Evolutionary conservation across 176 grass and related monocot genomes (phyloP), one percentile per base, ranked within the genome.

Genomic region (Aechmea fasciata): DNA sequence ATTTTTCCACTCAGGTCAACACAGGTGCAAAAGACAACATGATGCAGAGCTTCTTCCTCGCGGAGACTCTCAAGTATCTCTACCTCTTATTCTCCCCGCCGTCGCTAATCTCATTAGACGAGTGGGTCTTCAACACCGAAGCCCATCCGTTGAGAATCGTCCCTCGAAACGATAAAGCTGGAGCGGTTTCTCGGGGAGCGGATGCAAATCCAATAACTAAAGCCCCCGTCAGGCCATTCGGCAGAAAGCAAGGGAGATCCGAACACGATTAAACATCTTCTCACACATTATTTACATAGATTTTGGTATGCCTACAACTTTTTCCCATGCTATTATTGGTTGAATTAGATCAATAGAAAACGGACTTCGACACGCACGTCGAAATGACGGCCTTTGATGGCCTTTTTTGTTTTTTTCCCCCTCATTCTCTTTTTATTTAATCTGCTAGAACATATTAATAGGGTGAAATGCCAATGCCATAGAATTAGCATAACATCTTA

Each of bases 81-180:
- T 77, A 77, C 75, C 75, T 77, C 47, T 28, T 69, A 13, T 77
- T 77, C 51, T 77, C 75, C 3, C 75, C 75, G 13, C 75, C 75
- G 3, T 69, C 75, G 4, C 28, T 69, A n/a, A 50, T 77, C 47
- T 77, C 75, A 47, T 69, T 77, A 14, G 75, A 77, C 24, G 65
- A 77, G 66, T 77, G 75, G 75, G 75, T 77, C 50, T 77, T 77
- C 66, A 77, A 77, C 53, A 77, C 75, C 14, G 75, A 77, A 77
- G 75, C 75, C 52, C 66, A 77, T 69, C 75, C 75, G 59, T 61
- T 77, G 65, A 77, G 41, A 61, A 77, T 77, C 41, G n/a, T 69
- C 13, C 11, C 75, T 29, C 19, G 75, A 61, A 48, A 10, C 13
- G 66, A 61, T n/a, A 69, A 57, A 17, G 66, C 11, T 6, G 19